Conservation (phyloP, 768 basidiomycete genomes). For the Lactarius indigo region DNA sequence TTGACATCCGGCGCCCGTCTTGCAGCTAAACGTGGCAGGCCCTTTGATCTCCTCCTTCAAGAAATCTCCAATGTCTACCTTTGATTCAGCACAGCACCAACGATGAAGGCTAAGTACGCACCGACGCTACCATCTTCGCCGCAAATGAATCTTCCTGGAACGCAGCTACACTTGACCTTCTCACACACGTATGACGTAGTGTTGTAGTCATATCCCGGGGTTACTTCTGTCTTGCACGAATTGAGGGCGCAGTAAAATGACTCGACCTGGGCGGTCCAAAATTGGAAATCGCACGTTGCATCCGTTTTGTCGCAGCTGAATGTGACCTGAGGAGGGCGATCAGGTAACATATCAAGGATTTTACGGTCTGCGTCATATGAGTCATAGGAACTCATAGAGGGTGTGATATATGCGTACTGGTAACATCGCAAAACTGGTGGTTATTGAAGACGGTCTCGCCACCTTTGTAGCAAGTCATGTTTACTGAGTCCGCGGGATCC, state of each 20-base stretch:
- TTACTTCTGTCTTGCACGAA: slow-evolving; percentile 51
- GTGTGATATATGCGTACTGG: slow-evolving; percentile 56
- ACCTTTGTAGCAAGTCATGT: slow-evolving; percentile 93
- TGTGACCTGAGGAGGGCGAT: slow-evolving; percentile 90
- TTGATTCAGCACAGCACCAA: not conserved
- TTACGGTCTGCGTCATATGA: slow-evolving; percentile 67
- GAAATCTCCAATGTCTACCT: slow-evolving; percentile 89
- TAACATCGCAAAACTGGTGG: slow-evolving; percentile 98
- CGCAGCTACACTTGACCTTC: slow-evolving; percentile 83
- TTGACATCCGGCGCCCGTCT: slow-evolving; percentile 64
- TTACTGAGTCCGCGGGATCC: slow-evolving; percentile 42
- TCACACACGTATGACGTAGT: slow-evolving; percentile 76
- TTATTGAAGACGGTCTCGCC: slow-evolving; percentile 93
- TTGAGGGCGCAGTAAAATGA: slow-evolving; percentile 93
- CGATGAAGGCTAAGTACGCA: slow-evolving; percentile 39
- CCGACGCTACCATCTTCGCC: slow-evolving; percentile 93
- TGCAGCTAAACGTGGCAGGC: slow-evolving; percentile 84
- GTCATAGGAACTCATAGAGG: slow-evolving; percentile 1
- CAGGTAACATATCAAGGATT: slow-evolving; percentile 91
- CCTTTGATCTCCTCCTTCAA: slow-evolving; percentile 86
- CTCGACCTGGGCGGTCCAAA: slow-evolving; percentile 94
- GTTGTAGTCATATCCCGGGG: slow-evolving; percentile 61
- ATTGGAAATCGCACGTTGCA: slow-evolving; percentile 86
- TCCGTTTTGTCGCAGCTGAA: slow-evolving; percentile 77
- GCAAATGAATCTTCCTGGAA: slow-evolving; percentile 93